Evolutionary conservation across 2,329 filamentous ascomycete genomes (phyloP), one percentile per base, ranked within the genome.

Genomic region (Colletotrichum incanum): DNA sequence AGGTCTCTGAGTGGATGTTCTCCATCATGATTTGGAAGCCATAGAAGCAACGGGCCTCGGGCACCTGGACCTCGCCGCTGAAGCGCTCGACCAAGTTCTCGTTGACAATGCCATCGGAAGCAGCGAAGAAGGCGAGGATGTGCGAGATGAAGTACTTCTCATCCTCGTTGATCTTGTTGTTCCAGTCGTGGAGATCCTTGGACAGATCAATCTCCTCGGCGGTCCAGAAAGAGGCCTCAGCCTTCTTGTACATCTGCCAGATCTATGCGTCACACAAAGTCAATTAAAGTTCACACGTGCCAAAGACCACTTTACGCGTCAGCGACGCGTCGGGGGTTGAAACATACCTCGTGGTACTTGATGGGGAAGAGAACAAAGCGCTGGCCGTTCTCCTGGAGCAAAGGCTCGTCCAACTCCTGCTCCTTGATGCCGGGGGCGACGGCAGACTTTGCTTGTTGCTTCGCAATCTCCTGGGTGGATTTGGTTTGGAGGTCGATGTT

Each of bases 11-110:
- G 90, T 99, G 96, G 80, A 99, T 98, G 87, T 99, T 99, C 90
- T 99, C 96, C 94, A 99, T 98, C 96, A 99, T 99, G 88, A 98
- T 98, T 88, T 99, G 96, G 91, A 99, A 99, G 76, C 96, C 96
- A 84, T 99, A 99, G 90, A 99, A 99, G 92, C 96, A 99, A 80
- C 96, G 95, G 75, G 96, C 96, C 86, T 99, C 96, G 14, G 96
- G 96, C 71, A 98, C 92, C 86, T 99, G 96, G 39, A 99, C 96
- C 86, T 99, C 96, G 76, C 91, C 92, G 80, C 94, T 97, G 91
- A 99, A 99, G 75, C 96, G 94, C 90, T 98, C 95, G 73, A 99
- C 92, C 31, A 99, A 89, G 89, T 99, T 99, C 90, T 99, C 96
- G 83, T 99, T 99, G 88, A 99, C 96, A 76, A 99, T 99, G 81